These are phyloP conservation scores for Jackrogersella multiformis DNA, from an alignment of 495 filamentous ascomycete genomes.

Conservation along the genomic window DNA sequence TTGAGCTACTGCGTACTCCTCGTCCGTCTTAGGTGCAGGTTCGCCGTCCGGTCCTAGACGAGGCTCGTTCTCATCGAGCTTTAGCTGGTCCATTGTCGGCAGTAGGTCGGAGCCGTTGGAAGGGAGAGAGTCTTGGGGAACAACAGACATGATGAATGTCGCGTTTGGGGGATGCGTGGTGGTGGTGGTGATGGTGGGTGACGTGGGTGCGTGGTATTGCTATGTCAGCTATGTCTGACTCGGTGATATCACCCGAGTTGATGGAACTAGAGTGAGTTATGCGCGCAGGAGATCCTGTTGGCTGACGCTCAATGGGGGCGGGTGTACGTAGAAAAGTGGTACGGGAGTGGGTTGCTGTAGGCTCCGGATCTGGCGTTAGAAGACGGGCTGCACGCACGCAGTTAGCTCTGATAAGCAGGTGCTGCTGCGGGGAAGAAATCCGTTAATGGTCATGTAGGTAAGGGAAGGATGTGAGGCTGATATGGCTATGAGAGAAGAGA, in stretches of 20 bases:
- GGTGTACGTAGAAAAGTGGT: slow-evolving; percentile 42
- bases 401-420: slow-evolving; percentile 48
- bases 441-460: slow-evolving; percentile 38
- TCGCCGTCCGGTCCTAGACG: slow-evolving; percentile 73
- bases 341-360: slow-evolving; percentile 38
- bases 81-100: slow-evolving; percentile 54
- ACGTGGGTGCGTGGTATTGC: slow-evolving; percentile 25
- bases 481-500: slow-evolving; percentile 21
- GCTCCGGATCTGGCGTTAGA: slow-evolving; percentile 36
- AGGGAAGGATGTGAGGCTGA: slow-evolving; percentile 39
- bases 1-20: slow-evolving; percentile 91
- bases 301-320: slow-evolving; percentile 39
- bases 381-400: slow-evolving; percentile 31
- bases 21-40: slow-evolving; percentile 82
- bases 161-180: slow-evolving; percentile 1
- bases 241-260: slow-evolving; percentile 27
- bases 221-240: slow-evolving; percentile 34
- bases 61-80: slow-evolving; percentile 62
- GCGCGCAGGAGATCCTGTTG: slow-evolving; percentile 36
- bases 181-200: background rate
- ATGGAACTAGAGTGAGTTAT: slow-evolving; percentile 30
- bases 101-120: slow-evolving; percentile 58
- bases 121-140: slow-evolving; percentile 54
- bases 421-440: slow-evolving; percentile 45
- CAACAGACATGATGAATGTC: slow-evolving; percentile 53